These are phyloP conservation scores for Aspergillus ibericus DNA, from an alignment of 2,329 filamentous ascomycete genomes.

Conservation along the genomic window DNA sequence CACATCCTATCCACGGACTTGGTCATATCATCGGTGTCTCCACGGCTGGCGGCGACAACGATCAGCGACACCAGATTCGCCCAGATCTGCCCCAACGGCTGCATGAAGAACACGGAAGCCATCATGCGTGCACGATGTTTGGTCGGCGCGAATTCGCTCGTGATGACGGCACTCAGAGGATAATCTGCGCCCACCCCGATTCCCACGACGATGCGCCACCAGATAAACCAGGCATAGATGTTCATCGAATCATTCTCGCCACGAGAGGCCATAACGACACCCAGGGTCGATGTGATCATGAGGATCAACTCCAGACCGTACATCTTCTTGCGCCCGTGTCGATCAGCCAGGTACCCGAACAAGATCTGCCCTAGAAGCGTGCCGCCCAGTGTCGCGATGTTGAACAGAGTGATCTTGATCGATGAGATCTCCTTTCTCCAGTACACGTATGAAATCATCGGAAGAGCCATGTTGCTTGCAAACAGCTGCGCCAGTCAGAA, in stretches of 20 bases:
- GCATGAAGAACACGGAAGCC: slow-evolving; percentile 68
- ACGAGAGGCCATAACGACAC: slow-evolving; percentile 47
- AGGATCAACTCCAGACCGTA: slow-evolving; percentile 53
- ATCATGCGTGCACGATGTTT: slow-evolving; percentile 68
- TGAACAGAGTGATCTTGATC: slow-evolving; percentile 42
- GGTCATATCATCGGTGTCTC: slow-evolving; percentile 27
- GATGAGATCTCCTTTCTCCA: slow-evolving; percentile 42
- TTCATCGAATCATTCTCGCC: slow-evolving; percentile 47
- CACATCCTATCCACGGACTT: slow-evolving; percentile 61
- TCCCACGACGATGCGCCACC: slow-evolving; percentile 51
- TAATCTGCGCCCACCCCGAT: slow-evolving; percentile 68
- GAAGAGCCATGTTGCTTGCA: slow-evolving; percentile 52
- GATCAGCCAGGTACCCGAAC: slow-evolving; percentile 51
- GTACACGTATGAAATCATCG: slow-evolving; percentile 51
- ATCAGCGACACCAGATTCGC: slow-evolving; percentile 62
- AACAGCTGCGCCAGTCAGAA: slow-evolving; percentile 38
- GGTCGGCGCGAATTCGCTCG: slow-evolving; percentile 60
- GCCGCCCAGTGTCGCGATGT: slow-evolving; percentile 48
- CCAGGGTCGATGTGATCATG: slow-evolving; percentile 48
- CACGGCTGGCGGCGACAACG: slow-evolving; percentile 36
- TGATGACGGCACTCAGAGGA: slow-evolving; percentile 66
- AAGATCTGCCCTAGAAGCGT: slow-evolving; percentile 50
- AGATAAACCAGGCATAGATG: slow-evolving; percentile 48
- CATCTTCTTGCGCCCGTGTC: slow-evolving; percentile 51
- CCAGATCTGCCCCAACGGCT: slow-evolving; percentile 65